phyloP scores from a whole-genome alignment of 768 basidiomycete species.

The Leccinum subtestaceum region DNA sequence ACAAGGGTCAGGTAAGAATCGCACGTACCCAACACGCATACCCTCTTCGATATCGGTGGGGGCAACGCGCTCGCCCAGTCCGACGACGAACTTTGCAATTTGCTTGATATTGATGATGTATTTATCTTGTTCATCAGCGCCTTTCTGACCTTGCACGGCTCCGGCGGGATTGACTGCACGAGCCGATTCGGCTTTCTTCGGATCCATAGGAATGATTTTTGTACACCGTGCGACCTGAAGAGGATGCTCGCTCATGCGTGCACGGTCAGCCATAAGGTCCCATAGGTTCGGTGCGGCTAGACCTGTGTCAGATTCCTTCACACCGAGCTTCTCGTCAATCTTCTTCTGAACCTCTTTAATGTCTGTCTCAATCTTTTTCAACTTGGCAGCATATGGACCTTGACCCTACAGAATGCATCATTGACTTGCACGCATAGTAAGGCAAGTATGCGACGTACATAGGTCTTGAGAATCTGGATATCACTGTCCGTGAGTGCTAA shows the following conservation, averaged over 20 bases:
- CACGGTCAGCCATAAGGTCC: constrained; percentile 92
- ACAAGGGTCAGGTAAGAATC: not conserved
- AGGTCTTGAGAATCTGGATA: constrained; percentile 98
- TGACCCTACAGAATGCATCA: constrained; percentile 64
- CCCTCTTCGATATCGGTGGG: constrained; percentile 99
- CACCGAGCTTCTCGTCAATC: constrained; percentile 97
- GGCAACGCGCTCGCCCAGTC: constrained; percentile 92
- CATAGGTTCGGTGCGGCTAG: constrained; percentile 95
- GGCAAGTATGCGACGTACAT: constrained; percentile 51
- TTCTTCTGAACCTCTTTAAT: constrained; percentile 96
- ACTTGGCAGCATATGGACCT: constrained; percentile 89
- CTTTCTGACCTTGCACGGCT: constrained; percentile 83
- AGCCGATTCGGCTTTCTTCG: constrained; percentile 72
- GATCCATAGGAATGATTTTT: constrained; percentile 89
- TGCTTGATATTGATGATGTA: constrained; percentile 99
- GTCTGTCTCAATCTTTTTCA: constrained; percentile 88
- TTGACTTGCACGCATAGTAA: not conserved
- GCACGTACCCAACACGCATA: constrained; percentile 96
- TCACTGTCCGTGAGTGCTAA: constrained; percentile 95
- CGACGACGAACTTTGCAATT: constrained; percentile 99
- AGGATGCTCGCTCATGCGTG: constrained; percentile 90
- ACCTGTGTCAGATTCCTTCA: constrained; percentile 98
- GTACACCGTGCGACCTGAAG: constrained; percentile 97
- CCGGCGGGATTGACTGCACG: constrained; percentile 75
- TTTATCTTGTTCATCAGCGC: constrained; percentile 98